A percentile compares a stretch with the other conserved stretches of the same genome.
phyloP scores from a whole-genome alignment of 192 early-diverging fungal species.

The Coemansia sp. region DNA sequence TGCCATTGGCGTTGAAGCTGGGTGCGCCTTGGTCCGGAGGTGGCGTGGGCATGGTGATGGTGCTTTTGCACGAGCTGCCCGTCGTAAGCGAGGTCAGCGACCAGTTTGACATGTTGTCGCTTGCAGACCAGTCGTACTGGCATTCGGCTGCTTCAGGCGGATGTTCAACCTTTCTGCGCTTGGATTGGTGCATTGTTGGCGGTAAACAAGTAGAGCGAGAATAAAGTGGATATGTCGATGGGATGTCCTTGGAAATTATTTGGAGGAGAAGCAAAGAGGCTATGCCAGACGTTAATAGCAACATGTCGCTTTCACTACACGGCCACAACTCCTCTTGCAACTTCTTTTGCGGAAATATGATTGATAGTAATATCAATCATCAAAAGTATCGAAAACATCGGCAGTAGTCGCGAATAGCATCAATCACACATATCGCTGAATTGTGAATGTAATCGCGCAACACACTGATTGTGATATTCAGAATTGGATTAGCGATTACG shows the following conservation, averaged over 20 bases:
- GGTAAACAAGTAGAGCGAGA: not conserved
- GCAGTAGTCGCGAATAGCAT: too few species aligned
- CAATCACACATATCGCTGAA: too few species aligned
- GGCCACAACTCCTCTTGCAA: not conserved
- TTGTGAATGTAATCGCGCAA: too few species aligned
- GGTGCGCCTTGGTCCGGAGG: conserved; percentile 12
- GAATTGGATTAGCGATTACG: not conserved
- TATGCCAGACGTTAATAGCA: not conserved
- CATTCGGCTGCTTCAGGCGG: not conserved
- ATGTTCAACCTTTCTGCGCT: conserved; percentile 9
- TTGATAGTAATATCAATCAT: not conserved
- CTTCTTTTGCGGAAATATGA: not conserved
- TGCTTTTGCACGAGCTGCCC: conserved; percentile 7
- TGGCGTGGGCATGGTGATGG: conserved; percentile 19
- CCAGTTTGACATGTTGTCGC: conserved; percentile 25
- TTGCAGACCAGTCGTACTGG: conserved; percentile 25
- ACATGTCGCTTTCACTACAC: not conserved
- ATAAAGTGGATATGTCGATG: not conserved
- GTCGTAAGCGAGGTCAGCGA: conserved; percentile 25
- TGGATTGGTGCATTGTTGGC: not conserved
- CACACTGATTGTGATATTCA: too few species aligned
- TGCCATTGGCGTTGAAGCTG: not conserved
- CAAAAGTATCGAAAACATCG: not conserved
- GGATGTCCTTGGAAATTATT: not conserved
- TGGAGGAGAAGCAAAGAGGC: not conserved